Evolutionary conservation across 305 asterid genomes (phyloP).

Genomic region (Solanum hybrid): DNA sequence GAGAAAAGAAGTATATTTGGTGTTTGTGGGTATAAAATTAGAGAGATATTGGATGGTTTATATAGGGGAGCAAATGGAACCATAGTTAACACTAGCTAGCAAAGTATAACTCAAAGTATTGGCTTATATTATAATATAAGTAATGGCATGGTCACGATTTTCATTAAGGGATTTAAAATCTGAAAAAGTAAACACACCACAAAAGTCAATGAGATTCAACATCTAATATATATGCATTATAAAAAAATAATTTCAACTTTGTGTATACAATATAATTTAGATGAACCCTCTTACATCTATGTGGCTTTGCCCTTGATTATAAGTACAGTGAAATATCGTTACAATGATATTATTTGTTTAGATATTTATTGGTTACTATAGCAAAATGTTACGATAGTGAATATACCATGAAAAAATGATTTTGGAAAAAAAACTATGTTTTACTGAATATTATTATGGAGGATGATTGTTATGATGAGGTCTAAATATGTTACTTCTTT

Average conservation of each 20-base stretch:
- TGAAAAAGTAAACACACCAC: background rate
- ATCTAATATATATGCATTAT: background rate
- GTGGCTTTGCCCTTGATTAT: background rate
- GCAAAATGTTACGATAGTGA: background rate
- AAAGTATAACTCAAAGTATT: background rate
- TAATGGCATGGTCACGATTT: background rate
- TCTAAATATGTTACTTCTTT: background rate
- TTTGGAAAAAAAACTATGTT: background rate
- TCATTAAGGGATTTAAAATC: background rate
- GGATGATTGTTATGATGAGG: background rate
- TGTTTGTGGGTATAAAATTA: background rate
- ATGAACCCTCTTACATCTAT: background rate
- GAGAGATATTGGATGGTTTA: background rate
- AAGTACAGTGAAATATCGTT: background rate
- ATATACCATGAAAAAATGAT: background rate
- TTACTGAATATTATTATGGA: background rate
- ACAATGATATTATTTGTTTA: background rate
- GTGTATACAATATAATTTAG: background rate
- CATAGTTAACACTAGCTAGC: background rate
- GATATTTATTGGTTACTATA: background rate
- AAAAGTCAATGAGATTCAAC: background rate
- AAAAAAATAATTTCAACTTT: too few species aligned
- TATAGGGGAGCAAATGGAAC: constrained; percentile 5
- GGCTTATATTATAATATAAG: background rate
- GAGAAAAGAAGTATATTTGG: background rate